Evolutionary conservation across 257 asterid genomes (phyloP).

Genomic region (Solanum paucissectum): DNA sequence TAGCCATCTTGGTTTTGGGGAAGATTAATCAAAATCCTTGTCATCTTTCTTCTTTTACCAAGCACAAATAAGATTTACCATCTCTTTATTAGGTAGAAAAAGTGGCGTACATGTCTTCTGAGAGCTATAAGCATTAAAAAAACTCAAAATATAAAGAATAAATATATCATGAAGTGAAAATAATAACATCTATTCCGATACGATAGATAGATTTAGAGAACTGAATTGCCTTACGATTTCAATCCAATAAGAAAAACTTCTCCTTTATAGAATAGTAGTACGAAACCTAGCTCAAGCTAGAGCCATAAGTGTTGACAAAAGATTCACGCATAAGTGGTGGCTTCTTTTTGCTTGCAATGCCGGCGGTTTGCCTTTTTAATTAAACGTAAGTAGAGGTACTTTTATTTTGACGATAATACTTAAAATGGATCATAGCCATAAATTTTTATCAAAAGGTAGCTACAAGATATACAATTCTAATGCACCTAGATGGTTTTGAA

Average conservation of each 20-base stretch:
- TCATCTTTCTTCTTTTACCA: constrained; percentile 4
- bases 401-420: background rate
- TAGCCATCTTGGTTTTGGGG: constrained; percentile 18
- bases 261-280: background rate
- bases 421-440: background rate
- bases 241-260: background rate
- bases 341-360: background rate
- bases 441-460: background rate
- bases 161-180: background rate
- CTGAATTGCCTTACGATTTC: background rate
- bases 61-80: background rate
- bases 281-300: background rate
- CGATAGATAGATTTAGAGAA: background rate
- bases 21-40: constrained; percentile 9
- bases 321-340: background rate
- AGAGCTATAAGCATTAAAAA: background rate
- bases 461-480: background rate
- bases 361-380: background rate
- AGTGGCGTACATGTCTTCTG: background rate
- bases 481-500: background rate
- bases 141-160: background rate
- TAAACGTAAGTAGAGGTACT: background rate
- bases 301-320: background rate
- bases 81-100: background rate
- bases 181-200: background rate